Evolutionary conservation across 495 filamentous ascomycete genomes (phyloP), one percentile per base, ranked within the genome.

Genomic region (Neurospora sp.): DNA sequence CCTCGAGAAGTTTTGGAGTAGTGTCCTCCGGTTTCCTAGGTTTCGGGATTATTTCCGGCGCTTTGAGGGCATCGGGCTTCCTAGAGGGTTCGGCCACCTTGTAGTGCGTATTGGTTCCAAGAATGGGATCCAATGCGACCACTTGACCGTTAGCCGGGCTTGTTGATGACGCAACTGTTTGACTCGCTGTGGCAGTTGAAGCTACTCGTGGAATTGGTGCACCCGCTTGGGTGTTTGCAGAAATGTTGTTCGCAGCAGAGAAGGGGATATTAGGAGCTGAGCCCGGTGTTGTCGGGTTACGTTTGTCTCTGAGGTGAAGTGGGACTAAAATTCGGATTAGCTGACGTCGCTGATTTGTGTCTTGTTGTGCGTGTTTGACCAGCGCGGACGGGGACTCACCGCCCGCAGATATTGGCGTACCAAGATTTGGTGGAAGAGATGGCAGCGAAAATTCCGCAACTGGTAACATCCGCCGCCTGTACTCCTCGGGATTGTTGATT

Each of bases 401-500:
- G 69, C 69, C 68, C 27, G 53, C 42, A 39, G 71, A 31, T 45
- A 12, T 71, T 45, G 72, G 72, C 47, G 70, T 47, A 20, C 9
- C 37, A 37, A 22, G 18, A 35, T 45, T 16, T 6, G 47, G 18
- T 9, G 37, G 47, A n/a, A 20, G 44, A 44, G 45, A 41, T 45
- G 69, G 40, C 40, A 71, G 70, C 39, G 31, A 22, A 4, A 27
- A 14, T 27, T 18, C 47, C 1, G 9, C 14, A 39, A 16, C 68
- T 27, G 40, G 14, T 1, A 8, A 4, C 61, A 71, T 68, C 44
- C 69, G 71, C 22, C 73, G 74, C 39, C 65, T 71, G 47, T 76
- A 78, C 73, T 78, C 77, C 16, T 73, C 74, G 8, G 79, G 81
- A 35, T 82, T 71, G n/a, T 71, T 68, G 16, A 53, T 37, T 18